Conservation (phyloP, 225 moss, liverwort and hornwort species). For the Rhytidiadelphus loreus region DNA sequence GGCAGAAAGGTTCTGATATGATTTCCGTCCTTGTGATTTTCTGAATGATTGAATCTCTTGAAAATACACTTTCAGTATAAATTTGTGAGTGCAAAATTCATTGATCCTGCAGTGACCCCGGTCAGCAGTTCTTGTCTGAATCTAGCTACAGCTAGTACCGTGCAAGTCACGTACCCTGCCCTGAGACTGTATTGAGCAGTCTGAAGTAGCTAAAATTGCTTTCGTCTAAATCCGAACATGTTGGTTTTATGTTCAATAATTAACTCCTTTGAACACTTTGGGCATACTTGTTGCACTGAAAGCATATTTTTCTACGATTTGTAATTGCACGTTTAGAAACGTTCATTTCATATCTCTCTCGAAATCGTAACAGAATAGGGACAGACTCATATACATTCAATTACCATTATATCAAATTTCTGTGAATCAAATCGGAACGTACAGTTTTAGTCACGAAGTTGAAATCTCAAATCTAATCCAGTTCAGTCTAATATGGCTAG, state of each 20-base stretch:
- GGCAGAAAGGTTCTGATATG: background rate
- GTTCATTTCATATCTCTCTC: background rate
- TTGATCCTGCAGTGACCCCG: background rate
- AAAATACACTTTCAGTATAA: background rate
- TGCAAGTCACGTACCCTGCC: background rate
- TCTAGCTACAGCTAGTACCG: background rate
- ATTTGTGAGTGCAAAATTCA: background rate
- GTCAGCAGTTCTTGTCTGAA: background rate
- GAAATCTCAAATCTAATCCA: background rate
- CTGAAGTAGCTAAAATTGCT: background rate
- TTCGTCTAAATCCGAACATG: background rate
- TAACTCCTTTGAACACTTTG: background rate
- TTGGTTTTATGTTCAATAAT: background rate
- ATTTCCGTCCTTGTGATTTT: background rate
- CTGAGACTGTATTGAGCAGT: background rate
- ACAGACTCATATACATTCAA: background rate
- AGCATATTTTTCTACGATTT: background rate
- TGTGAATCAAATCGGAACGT: background rate
- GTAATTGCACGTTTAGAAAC: too few relatives aligned
- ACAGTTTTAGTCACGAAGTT: background rate
- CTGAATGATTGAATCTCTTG: background rate
- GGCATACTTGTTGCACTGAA: background rate
- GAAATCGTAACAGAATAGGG: background rate
- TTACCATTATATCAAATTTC: background rate
- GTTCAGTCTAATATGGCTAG: background rate